These are phyloP conservation scores for Recurvomyces mirabilis DNA, from an alignment of 495 filamentous ascomycete genomes.

Conservation along the genomic window DNA sequence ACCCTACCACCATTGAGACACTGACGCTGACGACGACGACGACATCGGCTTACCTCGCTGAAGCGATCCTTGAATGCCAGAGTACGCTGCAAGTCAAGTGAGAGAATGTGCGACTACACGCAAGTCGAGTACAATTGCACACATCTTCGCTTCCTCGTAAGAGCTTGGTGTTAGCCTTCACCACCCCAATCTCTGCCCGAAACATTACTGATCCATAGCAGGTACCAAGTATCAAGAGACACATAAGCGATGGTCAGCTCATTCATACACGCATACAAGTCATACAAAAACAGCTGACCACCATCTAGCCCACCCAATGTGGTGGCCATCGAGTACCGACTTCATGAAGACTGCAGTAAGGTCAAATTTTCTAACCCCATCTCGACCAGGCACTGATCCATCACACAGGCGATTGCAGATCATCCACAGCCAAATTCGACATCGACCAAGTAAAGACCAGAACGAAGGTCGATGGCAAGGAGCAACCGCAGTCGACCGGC, in stretches of 20 bases:
- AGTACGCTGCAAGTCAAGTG: no score
- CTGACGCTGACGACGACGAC: no score
- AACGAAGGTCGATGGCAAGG: neutral
- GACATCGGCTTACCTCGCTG: no score
- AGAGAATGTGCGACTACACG: conserved; percentile 5
- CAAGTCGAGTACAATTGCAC: conserved; percentile 4
- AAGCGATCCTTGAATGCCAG: no score
- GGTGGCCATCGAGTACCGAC: conserved; percentile 6
- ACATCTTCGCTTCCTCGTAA: conserved; percentile 1
- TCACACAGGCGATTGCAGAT: conserved; percentile 1
- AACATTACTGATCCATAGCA: neutral
- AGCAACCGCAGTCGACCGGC: neutral
- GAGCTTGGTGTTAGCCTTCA: conserved; percentile 6
- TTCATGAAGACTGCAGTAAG: conserved; percentile 7
- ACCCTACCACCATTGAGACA: no score
- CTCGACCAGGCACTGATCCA: neutral
- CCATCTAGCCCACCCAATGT: conserved; percentile 2
- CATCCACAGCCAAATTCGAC: neutral
- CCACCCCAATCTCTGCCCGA: neutral
- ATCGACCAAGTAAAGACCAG: neutral
- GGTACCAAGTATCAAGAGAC: conserved; percentile 12
- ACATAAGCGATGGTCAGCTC: conserved; percentile 4
- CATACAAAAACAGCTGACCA: neutral
- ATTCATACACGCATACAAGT: neutral
- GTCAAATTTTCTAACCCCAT: neutral